Conservation (phyloP, 1,284 basidiomycete species). For the Microbotryum violaceum region DNA sequence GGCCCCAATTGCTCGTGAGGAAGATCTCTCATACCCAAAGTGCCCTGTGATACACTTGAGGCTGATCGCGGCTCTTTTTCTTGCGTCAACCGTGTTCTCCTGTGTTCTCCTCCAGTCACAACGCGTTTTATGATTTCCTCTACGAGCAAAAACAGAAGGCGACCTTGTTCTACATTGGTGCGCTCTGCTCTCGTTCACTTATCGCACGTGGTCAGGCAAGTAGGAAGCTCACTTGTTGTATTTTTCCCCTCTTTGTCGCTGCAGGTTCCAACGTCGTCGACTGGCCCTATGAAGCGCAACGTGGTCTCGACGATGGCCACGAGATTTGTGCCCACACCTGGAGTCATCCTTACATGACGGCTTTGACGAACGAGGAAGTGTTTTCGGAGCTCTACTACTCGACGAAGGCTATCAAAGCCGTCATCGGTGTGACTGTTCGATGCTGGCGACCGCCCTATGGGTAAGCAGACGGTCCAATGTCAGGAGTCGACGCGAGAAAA, state of each 20-base stretch:
- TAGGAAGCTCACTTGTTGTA: background rate
- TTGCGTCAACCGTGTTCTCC: background rate
- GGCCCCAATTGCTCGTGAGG: constrained; percentile 40
- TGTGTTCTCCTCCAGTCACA: constrained; percentile 32
- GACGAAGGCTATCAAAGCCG: constrained; percentile 46
- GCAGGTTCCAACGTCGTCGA: constrained; percentile 47
- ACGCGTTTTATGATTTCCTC: constrained; percentile 49
- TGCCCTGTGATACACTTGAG: background rate
- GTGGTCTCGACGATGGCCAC: constrained; percentile 45
- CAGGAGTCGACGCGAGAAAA: background rate
- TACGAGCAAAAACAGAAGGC: constrained; percentile 46
- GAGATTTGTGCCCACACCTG: constrained; percentile 39
- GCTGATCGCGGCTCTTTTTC: background rate
- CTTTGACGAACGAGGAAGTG: constrained; percentile 46
- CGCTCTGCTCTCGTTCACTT: constrained; percentile 30
- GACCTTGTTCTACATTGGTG: constrained; percentile 40
- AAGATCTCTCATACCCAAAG: constrained; percentile 1
- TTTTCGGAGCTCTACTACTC: constrained; percentile 53
- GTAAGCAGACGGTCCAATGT: constrained; percentile 26
- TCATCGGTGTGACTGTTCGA: constrained; percentile 45
- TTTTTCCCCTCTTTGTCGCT: constrained; percentile 40
- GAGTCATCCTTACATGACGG: constrained; percentile 46
- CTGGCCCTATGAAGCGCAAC: constrained; percentile 50
- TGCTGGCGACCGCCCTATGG: constrained; percentile 46
- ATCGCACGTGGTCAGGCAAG: background rate